Base-by-base conservation (phyloP, 345 rosid species). In the Melaleuca alternifolia region DNA sequence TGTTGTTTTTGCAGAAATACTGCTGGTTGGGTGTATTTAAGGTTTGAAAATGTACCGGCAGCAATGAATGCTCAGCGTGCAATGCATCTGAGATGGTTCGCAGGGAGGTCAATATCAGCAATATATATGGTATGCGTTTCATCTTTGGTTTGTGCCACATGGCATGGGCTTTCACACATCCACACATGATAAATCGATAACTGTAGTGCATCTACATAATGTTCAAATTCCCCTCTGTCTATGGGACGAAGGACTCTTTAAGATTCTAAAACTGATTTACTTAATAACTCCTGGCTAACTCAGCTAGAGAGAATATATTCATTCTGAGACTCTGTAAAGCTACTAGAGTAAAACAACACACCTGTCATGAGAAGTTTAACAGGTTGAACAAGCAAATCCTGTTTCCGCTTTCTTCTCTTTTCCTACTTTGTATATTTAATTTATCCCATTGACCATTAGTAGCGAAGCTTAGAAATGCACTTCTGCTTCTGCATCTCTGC, bases 11-110 rank as follows among this genome's bases (percentile, higher is more conserved):
- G 87, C 94, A 97, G 99, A 86, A 91, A 94, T 85, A 97, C 97
- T 86, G 91, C 95, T 1, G 99, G 99, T 75, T 88, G 54, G 85
- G 99, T 97, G 46, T 96, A 96, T 89, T 89, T 97, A 85, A 93
- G 93, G 51, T 95, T 95, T 87, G 96, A 94, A 26, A 87, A 93
- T 20, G 90, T 92, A 62, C 93, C 94, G 54, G 96, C 91, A 2
- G 94, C 98, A 16, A 92, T 89, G 5, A 89, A 88, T 71, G 99
- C 95, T 56, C 99, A 97, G 86, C 94, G 87, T 51, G 95, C 96
- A 9, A 96, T 97, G 99, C 99, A 97, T 89, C 87, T 87, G 95
- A 94, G 99, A 89, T 97, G 99, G 99, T 97, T 97, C 91, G 99
- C 99, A 3, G 93, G 95, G 50, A 87, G 95, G 91, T 90, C 93